Conservation (phyloP, 768 basidiomycete genomes). For the Lactarius hatsudake region DNA sequence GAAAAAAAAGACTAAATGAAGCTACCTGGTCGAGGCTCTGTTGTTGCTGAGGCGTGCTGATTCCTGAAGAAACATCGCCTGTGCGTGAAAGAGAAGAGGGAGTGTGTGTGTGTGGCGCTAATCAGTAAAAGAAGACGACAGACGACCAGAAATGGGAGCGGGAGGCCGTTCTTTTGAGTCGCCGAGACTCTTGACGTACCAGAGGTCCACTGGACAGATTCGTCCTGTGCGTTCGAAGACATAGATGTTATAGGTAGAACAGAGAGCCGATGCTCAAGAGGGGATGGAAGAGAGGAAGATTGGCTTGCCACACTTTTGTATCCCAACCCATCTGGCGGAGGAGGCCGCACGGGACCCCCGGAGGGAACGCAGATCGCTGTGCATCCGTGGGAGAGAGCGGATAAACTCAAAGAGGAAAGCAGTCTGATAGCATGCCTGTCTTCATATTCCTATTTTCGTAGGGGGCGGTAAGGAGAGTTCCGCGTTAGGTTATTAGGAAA, state of each 20-base stretch:
- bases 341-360: not conserved
- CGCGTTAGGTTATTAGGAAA: not conserved
- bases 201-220: not conserved
- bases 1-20: not conserved
- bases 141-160: not conserved
- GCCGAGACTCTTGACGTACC: not conserved
- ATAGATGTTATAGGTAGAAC: not conserved
- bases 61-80: too few species aligned
- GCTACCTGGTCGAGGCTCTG: not conserved
- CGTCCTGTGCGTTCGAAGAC: not conserved
- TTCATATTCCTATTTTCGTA: too few species aligned
- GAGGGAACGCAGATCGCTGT: not conserved
- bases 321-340: not conserved
- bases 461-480: not conserved
- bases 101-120: not conserved
- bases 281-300: not conserved
- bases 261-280: not conserved
- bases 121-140: not conserved
- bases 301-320: not conserved
- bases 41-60: too few species aligned
- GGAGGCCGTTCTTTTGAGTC: not conserved
- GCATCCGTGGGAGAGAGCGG: not conserved
- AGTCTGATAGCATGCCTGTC: not conserved
- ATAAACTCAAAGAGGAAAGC: not conserved
- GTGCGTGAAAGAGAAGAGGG: too few species aligned